Evolutionary conservation across 2,329 filamentous ascomycete genomes (phyloP).

Genomic region (Fusarium denticulatum): DNA sequence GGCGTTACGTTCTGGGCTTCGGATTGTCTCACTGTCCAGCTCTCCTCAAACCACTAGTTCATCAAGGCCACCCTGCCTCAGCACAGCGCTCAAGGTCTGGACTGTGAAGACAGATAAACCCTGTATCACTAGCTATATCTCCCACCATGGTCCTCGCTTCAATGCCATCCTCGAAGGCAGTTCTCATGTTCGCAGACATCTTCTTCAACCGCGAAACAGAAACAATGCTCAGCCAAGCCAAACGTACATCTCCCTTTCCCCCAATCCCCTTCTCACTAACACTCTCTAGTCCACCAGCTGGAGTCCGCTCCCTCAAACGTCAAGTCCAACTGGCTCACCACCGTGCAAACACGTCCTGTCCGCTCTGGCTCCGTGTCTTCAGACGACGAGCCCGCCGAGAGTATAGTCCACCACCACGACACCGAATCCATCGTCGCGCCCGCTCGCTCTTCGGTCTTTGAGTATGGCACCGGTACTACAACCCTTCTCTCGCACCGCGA

Average conservation of each 20-base stretch:
- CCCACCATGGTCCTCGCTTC: background rate
- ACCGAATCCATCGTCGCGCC: background rate
- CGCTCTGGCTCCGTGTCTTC: background rate
- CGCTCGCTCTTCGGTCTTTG: background rate
- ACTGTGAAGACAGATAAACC: background rate
- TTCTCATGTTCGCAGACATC: background rate
- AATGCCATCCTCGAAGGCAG: background rate
- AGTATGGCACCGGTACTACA: background rate
- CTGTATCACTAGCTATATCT: background rate
- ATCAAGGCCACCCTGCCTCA: background rate
- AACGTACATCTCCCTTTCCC: background rate
- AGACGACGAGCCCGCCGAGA: background rate
- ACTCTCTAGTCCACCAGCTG: background rate
- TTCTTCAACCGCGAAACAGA: background rate
- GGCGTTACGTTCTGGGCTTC: background rate
- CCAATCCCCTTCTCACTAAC: background rate
- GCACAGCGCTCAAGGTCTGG: fast-evolving
- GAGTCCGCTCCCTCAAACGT: background rate
- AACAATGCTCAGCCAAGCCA: conserved; percentile 1
- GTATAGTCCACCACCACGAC: background rate
- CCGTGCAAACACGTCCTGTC: background rate
- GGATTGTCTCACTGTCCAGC: background rate
- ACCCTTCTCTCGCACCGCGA: background rate
- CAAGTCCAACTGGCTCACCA: background rate
- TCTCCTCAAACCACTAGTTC: background rate